A percentile compares a stretch with the other conserved stretches of the same genome.
phyloP scores from a whole-genome alignment of 345 rosid species.

The Eucalyptus curtisii region DNA sequence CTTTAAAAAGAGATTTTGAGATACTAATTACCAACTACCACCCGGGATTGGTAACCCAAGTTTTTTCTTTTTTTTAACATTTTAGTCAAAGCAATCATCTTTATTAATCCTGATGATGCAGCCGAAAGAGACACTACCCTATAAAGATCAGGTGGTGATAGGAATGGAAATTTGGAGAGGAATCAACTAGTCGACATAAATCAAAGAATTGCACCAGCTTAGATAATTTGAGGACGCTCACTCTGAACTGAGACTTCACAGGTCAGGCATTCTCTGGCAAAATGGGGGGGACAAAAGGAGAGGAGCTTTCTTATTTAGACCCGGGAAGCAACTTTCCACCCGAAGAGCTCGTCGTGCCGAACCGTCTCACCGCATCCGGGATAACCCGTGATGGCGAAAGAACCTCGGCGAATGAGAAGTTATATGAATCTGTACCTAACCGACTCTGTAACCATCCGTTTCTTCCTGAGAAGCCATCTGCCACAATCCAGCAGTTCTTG shows the following conservation, averaged over 20 bases:
- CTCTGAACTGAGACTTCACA: background rate
- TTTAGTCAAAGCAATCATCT: background rate
- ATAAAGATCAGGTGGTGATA: background rate
- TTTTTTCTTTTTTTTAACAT: background rate
- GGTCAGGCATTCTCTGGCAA: background rate
- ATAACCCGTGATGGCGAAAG: constrained; percentile 59
- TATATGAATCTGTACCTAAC: constrained; percentile 76
- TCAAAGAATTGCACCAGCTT: background rate
- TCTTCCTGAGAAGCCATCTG: constrained; percentile 79
- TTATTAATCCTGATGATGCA: background rate
- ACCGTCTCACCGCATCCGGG: constrained; percentile 42
- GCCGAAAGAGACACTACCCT: background rate
- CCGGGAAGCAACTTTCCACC: constrained; percentile 59
- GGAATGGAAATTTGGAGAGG: background rate
- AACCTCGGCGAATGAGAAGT: constrained; percentile 48
- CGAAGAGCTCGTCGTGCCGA: constrained; percentile 41
- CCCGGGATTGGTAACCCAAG: background rate
- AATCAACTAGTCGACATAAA: background rate
- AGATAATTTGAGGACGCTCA: background rate
- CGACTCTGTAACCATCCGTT: constrained; percentile 90
- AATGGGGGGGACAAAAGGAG: background rate
- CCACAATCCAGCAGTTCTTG: constrained; percentile 65
- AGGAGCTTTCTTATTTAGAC: constrained; percentile 19
- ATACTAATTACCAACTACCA: background rate
- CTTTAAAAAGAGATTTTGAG: background rate